Conservation (phyloP, 257 asterid genomes). For the Fraxinus quadrangulata region DNA sequence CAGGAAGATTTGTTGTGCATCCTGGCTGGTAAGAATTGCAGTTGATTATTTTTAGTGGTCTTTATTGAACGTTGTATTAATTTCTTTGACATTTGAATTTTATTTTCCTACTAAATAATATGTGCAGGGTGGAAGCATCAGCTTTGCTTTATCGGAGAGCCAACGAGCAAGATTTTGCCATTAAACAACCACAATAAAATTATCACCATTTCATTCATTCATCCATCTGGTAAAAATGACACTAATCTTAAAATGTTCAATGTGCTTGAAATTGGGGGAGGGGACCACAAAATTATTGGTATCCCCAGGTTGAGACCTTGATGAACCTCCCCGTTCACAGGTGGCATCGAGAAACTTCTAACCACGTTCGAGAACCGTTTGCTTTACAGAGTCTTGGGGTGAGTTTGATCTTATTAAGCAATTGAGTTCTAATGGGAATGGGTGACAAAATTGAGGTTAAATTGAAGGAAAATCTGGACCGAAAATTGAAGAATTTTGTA, state of each 20-base stretch:
- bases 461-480: background rate
- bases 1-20: slow-evolving; percentile 79
- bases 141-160: slow-evolving; percentile 94
- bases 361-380: background rate
- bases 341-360: background rate
- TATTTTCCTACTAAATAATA: slow-evolving; percentile 18
- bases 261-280: slow-evolving; percentile 27
- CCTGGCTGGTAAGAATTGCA: slow-evolving; percentile 86
- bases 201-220: slow-evolving; percentile 26
- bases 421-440: background rate
- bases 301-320: background rate
- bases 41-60: background rate
- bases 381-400: background rate
- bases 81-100: slow-evolving; percentile 17
- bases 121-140: slow-evolving; percentile 96
- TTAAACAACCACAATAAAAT: slow-evolving; percentile 61
- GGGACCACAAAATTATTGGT: slow-evolving; percentile 7
- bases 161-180: slow-evolving; percentile 83
- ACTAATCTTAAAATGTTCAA: slow-evolving; percentile 22
- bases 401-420: background rate
- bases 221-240: slow-evolving; percentile 26
- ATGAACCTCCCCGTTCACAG: background rate
- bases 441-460: background rate
- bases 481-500: background rate
- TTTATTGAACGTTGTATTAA: background rate